phyloP scores from a whole-genome alignment of 2,329 filamentous ascomycete genomes.

The Neopestalotiopsis rosae region DNA sequence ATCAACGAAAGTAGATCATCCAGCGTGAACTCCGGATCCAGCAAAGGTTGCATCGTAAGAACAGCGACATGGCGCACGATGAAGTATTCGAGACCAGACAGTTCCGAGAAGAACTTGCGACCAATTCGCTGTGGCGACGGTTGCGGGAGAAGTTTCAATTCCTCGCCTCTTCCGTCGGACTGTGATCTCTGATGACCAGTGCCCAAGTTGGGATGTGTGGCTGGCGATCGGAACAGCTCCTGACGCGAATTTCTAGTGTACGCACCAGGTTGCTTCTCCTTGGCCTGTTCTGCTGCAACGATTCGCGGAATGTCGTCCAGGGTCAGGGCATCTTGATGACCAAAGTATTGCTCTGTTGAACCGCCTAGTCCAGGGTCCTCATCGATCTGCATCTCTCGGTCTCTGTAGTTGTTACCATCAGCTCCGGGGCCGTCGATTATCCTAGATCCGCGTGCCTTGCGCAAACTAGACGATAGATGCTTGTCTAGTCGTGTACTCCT shows the following conservation, averaged over 20 bases:
- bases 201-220: conserved; percentile 67
- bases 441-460: conserved; percentile 86
- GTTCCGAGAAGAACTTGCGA: conserved; percentile 93
- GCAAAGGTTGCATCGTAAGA: conserved; percentile 89
- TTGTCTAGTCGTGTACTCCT: conserved; percentile 94
- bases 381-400: conserved; percentile 73
- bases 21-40: conserved; percentile 89
- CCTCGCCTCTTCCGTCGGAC: conserved; percentile 56
- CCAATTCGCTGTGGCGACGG: conserved; percentile 58
- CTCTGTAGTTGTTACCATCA: conserved; percentile 56
- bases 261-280: conserved; percentile 83
- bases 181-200: conserved; percentile 71
- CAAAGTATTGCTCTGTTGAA: conserved; percentile 82
- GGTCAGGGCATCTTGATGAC: conserved; percentile 88
- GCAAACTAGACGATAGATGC: conserved; percentile 89
- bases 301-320: conserved; percentile 96
- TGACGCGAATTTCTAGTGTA: conserved; percentile 79
- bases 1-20: conserved; percentile 93
- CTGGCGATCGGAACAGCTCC: conserved; percentile 64
- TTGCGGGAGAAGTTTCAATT: conserved; percentile 55
- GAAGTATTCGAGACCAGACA: conserved; percentile 95
- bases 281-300: conserved; percentile 92
- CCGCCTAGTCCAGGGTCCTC: conserved; percentile 76
- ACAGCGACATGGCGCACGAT: conserved; percentile 96
- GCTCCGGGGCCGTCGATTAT: conserved; percentile 88